Percentiles rank a stretch among this genome's conserved stretches.
phyloP scores from a whole-genome alignment of 2,329 filamentous ascomycete species.

The Xylaria sp. region DNA sequence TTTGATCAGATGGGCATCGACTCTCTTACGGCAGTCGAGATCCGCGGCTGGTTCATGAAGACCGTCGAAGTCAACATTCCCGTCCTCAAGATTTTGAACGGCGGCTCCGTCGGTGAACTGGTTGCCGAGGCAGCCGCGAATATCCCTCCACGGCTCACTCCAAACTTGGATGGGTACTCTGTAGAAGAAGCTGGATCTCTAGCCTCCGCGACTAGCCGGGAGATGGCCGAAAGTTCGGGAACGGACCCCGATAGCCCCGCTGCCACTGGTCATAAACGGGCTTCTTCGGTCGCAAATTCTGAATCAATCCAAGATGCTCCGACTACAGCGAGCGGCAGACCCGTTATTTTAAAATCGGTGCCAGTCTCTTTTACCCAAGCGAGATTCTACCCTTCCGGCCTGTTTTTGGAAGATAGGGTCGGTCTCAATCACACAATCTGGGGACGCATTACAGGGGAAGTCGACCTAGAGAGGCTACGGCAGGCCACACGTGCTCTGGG shows the following conservation, averaged over 20 bases:
- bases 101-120: conserved; percentile 18
- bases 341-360: neutral
- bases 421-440: conserved; percentile 4
- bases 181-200: neutral
- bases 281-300: no score
- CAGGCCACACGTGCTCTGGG: neutral
- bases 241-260: no score
- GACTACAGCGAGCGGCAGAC: no score
- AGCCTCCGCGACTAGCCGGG: neutral
- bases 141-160: conserved; percentile 6
- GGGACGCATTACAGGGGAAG: neutral
- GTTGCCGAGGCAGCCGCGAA: neutral
- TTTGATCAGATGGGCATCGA: conserved; percentile 35
- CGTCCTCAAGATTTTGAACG: conserved; percentile 42
- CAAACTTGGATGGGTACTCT: conserved; percentile 5
- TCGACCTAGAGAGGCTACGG: neutral
- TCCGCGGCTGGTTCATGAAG: conserved; percentile 52
- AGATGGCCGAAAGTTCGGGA: neutral
- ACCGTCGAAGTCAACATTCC: conserved; percentile 48
- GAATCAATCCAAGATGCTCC: no score
- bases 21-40: conserved; percentile 39
- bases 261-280: no score
- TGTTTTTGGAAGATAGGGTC: neutral
- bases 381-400: neutral
- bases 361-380: neutral